Percentiles rank a stretch among this genome's conserved stretches.
These are phyloP conservation scores for Barnettozyma pratensis DNA, from an alignment of 805 yeast species.

Conservation along the genomic window DNA sequence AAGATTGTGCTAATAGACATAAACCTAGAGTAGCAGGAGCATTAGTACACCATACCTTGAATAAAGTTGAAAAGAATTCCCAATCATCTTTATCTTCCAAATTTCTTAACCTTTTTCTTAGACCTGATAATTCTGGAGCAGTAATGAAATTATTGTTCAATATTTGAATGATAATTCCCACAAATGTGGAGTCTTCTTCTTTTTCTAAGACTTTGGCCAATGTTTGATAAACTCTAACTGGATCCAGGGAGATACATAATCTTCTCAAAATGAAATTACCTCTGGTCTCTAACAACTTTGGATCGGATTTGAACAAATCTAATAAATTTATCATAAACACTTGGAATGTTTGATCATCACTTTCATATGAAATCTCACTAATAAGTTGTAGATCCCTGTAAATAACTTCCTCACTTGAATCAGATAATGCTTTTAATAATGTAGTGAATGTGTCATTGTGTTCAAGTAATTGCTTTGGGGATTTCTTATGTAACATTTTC, in stretches of 20 bases:
- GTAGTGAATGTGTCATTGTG: constrained; percentile 68
- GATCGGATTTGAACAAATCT: constrained; percentile 63
- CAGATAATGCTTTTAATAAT: constrained; percentile 64
- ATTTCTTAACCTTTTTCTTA: constrained; percentile 64
- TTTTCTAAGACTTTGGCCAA: constrained; percentile 68
- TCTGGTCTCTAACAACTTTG: constrained; percentile 58
- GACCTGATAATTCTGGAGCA: constrained; percentile 68
- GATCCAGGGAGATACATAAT: constrained; percentile 71
- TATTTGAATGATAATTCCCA: constrained; percentile 78
- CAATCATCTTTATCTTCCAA: constrained; percentile 62
- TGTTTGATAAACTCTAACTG: constrained; percentile 79
- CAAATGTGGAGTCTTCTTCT: constrained; percentile 61
- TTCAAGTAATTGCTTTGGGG: constrained; percentile 50
- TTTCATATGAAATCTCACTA: constrained; percentile 65
- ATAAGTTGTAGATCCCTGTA: constrained; percentile 65
- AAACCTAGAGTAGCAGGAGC: constrained; percentile 84
- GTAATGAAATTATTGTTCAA: constrained; percentile 81
- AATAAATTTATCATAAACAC: constrained; percentile 70
- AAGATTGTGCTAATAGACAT: constrained; percentile 81
- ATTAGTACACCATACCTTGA: constrained; percentile 88
- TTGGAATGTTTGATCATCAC: constrained; percentile 71
- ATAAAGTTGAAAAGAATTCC: constrained; percentile 66
- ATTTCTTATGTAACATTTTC: constrained; percentile 68
- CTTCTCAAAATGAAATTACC: constrained; percentile 84
- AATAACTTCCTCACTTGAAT: constrained; percentile 73